Base-by-base conservation (phyloP, 768 basidiomycete species). In the Pisolithus microcarpus region DNA sequence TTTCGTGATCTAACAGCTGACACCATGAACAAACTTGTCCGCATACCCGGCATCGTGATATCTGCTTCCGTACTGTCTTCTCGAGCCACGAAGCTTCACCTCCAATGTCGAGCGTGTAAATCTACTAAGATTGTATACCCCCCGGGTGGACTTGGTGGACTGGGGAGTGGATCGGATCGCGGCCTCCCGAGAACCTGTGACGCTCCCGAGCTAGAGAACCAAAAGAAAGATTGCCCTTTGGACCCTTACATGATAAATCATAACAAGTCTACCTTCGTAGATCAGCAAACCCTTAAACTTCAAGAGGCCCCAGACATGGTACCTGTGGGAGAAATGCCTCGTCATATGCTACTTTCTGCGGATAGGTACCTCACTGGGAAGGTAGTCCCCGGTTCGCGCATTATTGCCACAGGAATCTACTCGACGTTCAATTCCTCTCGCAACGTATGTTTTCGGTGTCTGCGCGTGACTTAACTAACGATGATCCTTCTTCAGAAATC, bases 271-370 rank as follows among this genome's bases (percentile, higher is more conserved):
- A 76, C 80, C 6, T 99, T 98, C 63, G 86, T 93, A 7, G 96
- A 99, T 64, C 93, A 96, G 58, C 96, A 99, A 69, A 88, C 82
- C 10, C 77, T 99, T 59, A 99, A 99, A 66, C 79, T 99, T 11
- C 96, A 99, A 68, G 96, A 99, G 68, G 94, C 95, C 16, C 96
- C 96, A 0, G 96, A 99, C 66, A 96, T 97, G 91, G 96, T 99
- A 1, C 96, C 96, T 0, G 94, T 98, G 23, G 96, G 96, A 76
- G 96, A 99, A 64, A 74, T 99, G 38, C 96, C 96, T 8, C 72
- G 94, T 45, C 96, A 98, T 64, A 92, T 99, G 78, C 77, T 95
- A 46, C 74, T 99, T 23, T 94, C 90, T 26, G 83, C 82, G 5
- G 96, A 99, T 66, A 75, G 95, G 66, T 85, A 92, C 61, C 74